Base-by-base conservation (phyloP, 306 rosid species). In the Delonix regia region DNA sequence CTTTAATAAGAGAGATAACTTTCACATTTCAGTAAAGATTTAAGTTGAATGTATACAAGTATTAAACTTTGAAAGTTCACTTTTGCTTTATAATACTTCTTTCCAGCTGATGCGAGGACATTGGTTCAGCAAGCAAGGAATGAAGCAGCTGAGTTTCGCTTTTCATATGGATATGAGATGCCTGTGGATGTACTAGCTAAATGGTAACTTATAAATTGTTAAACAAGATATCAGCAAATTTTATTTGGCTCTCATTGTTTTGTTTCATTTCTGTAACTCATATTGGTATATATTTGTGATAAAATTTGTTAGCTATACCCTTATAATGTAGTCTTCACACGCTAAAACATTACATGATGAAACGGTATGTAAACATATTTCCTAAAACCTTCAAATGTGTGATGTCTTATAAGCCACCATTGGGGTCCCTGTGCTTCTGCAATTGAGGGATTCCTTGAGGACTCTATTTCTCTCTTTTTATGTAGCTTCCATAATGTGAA, bases 61-160 rank as follows among this genome's bases (percentile, higher is more conserved):
- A 47, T 52, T 78, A 56, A 56, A 39, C 33, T 27, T 51, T 57
- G 36, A 16, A 73, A 47, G 51, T 15, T 73, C 53, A 82, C 38
- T 11, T 69, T 78, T 83, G 71, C 71, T 70, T 89, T 42, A 21
- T 80, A n/a, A 33, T 82, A 45, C 70, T 19, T 61, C 73, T 77
- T 87, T 86, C 78, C 93, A 93, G 99, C 99, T 87, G 97, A 96
- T 86, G 98, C 99, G 13, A 93, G 96, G 84, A 91, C 98, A 82
- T 84, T 96, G 67, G 99, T 96, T 64, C 95, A 89, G 70, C 98
- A 96, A 86, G 99, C 99, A 69, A 93, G 99, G 79, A 93, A 93
- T 72, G 97, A 96, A 87, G 99, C 98, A 15, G 99, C 99, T 45
- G 98, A 96, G 86, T 96, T 91, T 90, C 98, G 97, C 55, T 90